Conservation (phyloP, 2,329 filamentous ascomycete species). For the Fusarium penzigii region DNA sequence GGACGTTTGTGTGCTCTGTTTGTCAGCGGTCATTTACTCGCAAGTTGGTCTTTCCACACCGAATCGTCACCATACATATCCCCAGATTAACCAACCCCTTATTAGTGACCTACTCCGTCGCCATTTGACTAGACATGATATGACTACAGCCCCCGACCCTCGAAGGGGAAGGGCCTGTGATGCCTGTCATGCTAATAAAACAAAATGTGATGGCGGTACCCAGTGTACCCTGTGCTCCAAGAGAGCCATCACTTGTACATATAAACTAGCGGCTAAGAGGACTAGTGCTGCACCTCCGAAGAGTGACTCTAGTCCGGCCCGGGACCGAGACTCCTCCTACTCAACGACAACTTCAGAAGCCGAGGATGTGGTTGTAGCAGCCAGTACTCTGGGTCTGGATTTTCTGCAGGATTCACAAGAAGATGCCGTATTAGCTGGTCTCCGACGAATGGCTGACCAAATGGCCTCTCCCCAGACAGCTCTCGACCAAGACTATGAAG, state of each 20-base stretch:
- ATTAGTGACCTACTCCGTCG: conserved; percentile 40
- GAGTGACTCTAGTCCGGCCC: not conserved
- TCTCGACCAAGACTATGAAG: conserved; percentile 7
- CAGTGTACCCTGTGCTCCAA: conserved; percentile 43
- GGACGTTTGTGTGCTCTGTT: conserved; percentile 37
- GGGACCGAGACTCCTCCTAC: not conserved
- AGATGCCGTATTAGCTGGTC: conserved; percentile 8
- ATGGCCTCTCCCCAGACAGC: conserved; percentile 7
- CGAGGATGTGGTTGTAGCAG: not conserved
- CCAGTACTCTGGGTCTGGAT: conserved; percentile 2
- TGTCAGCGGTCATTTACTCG: conserved; percentile 42
- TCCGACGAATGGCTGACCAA: conserved; percentile 10
- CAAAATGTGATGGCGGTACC: conserved; percentile 43
- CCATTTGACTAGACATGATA: conserved; percentile 39
- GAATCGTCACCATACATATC: not conserved
- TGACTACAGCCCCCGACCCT: conserved; percentile 29
- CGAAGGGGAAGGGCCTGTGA: conserved; percentile 44
- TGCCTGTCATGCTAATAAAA: conserved; percentile 47
- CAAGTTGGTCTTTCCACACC: conserved; percentile 32
- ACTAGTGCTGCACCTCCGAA: not conserved
- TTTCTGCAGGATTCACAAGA: not conserved
- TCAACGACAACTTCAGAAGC: not conserved
- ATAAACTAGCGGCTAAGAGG: conserved; percentile 26
- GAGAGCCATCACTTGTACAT: conserved; percentile 40
- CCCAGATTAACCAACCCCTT: not conserved